A percentile compares a stretch with the other conserved stretches of the same genome.
These are phyloP conservation scores for Saprolegnia parasitica DNA, from an alignment of 352 stramenopile genomes.

Conservation along the genomic window DNA sequence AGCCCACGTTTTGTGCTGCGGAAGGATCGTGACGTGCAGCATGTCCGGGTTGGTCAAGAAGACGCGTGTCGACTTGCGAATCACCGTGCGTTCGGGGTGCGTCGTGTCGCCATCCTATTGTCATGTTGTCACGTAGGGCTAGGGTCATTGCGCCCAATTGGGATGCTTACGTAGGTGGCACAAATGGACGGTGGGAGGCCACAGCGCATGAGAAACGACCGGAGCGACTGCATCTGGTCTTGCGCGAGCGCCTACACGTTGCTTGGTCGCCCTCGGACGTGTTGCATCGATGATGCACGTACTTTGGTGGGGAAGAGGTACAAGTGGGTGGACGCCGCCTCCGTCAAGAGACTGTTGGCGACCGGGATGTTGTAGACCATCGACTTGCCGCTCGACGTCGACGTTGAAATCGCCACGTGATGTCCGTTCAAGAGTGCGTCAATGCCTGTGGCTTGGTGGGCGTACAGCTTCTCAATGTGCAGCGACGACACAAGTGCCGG, in stretches of 20 bases:
- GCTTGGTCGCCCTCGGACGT: no score
- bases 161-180: conserved; percentile 56
- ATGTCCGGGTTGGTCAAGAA: conserved; percentile 99
- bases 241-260: conserved; percentile 92
- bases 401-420: conserved; percentile 94
- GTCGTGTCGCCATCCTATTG: conserved; percentile 93
- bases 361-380: conserved; percentile 96
- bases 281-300: neutral
- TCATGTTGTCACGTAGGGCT: neutral
- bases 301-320: conserved; percentile 98
- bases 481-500: conserved; percentile 41
- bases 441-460: conserved; percentile 89
- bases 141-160: neutral
- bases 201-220: conserved; percentile 58
- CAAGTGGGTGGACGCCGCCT: conserved; percentile 70
- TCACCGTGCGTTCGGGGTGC: conserved; percentile 78
- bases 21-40: conserved; percentile 94
- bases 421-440: conserved; percentile 70
- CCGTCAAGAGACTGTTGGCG: conserved; percentile 61
- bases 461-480: conserved; percentile 78
- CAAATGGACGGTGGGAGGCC: conserved; percentile 45
- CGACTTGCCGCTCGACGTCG: conserved; percentile 96
- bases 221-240: conserved; percentile 93
- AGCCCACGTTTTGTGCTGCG: conserved; percentile 88
- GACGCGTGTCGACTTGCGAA: conserved; percentile 86